Conservation (phyloP, 73 alveolate species). For the Paramecium sonneborni region DNA sequence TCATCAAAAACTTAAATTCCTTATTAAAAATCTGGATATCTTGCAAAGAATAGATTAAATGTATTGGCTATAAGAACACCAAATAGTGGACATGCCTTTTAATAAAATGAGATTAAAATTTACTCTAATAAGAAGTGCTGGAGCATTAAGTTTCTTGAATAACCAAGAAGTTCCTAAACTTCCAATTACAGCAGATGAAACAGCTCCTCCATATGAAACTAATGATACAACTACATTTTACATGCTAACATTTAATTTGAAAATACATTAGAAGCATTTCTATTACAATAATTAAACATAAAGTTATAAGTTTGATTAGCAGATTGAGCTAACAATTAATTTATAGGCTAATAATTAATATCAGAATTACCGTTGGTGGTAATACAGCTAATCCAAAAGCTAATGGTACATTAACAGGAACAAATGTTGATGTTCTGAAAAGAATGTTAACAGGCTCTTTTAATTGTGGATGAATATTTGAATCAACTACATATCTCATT, state of each 20-base stretch:
- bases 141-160: background rate
- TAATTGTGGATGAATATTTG: slow-evolving; percentile 27
- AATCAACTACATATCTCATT: slow-evolving; percentile 40
- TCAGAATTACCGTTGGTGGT: slow-evolving; percentile 44
- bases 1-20: background rate
- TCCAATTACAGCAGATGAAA: background rate
- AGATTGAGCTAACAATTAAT: slow-evolving; percentile 16
- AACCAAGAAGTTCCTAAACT: background rate
- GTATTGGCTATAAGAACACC: background rate
- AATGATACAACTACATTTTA: background rate
- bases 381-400: background rate
- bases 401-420: slow-evolving; percentile 29
- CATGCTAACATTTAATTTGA: background rate
- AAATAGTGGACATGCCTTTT: background rate
- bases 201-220: background rate
- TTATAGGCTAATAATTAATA: slow-evolving; percentile 10
- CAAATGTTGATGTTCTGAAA: slow-evolving; percentile 51
- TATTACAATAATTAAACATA: background rate
- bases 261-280: background rate
- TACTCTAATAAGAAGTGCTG: background rate
- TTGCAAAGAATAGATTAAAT: background rate
- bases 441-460: slow-evolving; percentile 33
- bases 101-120: no score
- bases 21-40: background rate
- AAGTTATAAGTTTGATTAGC: slow-evolving; percentile 34